Evolutionary conservation across 345 rosid genomes (phyloP).

Genomic region (Brassica nigra): DNA sequence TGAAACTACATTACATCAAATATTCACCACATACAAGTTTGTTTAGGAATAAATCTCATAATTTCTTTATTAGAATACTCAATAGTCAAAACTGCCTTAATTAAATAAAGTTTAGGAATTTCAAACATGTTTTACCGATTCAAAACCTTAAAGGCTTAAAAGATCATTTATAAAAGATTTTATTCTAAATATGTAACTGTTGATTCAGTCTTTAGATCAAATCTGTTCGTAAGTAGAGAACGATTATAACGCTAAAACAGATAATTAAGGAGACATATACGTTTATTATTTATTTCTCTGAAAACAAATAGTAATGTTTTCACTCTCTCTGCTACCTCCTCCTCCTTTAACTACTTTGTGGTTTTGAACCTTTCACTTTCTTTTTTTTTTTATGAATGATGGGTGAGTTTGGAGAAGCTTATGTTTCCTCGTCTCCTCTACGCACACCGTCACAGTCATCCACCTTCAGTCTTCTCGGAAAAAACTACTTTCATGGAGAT

Average conservation of each 20-base stretch:
- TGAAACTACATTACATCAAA: background rate
- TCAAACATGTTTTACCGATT: slow-evolving; percentile 13
- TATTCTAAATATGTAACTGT: background rate
- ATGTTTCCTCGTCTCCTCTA: slow-evolving; percentile 4
- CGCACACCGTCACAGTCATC: slow-evolving; percentile 26
- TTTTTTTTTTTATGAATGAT: background rate
- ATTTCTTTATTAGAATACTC: background rate
- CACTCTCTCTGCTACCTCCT: background rate
- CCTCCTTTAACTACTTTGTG: background rate
- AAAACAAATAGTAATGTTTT: background rate
- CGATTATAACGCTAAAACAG: background rate
- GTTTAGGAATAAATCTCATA: background rate
- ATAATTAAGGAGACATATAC: slow-evolving; percentile 14
- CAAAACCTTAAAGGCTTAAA: background rate
- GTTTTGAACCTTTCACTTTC: background rate
- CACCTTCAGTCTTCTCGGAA: background rate
- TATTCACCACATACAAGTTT: background rate
- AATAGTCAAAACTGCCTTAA: too few species aligned
- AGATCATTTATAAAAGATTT: background rate
- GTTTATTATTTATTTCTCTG: background rate
- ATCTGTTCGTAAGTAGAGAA: background rate
- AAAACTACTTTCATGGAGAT: slow-evolving; percentile 25
- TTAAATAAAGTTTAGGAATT: too few species aligned
- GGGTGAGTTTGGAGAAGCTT: slow-evolving; percentile 30
- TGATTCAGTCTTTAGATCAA: slow-evolving; percentile 8